These are phyloP conservation scores for Oxytropis ochrocephala DNA, from an alignment of 306 rosid species.

Conservation along the genomic window DNA sequence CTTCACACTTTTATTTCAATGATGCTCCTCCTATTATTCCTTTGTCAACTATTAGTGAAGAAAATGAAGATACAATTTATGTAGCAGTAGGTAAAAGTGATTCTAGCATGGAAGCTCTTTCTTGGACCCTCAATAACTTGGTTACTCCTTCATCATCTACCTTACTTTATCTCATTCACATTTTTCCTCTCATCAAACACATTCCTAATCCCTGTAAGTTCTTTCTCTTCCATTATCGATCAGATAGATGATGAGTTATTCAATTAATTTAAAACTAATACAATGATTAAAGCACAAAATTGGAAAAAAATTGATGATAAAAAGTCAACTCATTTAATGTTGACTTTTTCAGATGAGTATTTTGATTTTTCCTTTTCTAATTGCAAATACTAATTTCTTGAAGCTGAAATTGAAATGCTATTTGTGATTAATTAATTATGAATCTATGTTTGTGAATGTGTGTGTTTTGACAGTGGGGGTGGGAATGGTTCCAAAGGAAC, in stretches of 20 bases:
- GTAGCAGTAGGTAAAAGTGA: slow-evolving; percentile 26
- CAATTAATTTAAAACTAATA: not conserved
- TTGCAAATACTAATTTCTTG: not conserved
- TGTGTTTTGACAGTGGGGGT: slow-evolving; percentile 55
- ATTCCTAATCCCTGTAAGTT: slow-evolving; percentile 72
- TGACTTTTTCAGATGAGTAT: not conserved
- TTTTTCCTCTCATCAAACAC: slow-evolving; percentile 53
- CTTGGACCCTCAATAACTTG: slow-evolving; percentile 52
- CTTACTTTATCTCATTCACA: slow-evolving; percentile 50
- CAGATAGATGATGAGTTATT: too few relatives aligned
- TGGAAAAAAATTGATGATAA: not conserved
- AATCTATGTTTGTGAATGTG: not conserved
- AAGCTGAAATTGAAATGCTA: not conserved
- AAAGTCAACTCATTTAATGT: not conserved
- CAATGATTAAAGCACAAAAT: not conserved
- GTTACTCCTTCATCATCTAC: slow-evolving; percentile 34
- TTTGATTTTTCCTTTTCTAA: not conserved
- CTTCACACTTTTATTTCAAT: not conserved
- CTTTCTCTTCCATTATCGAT: too few relatives aligned
- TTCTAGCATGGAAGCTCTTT: slow-evolving; percentile 53
- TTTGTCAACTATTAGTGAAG: slow-evolving; percentile 46
- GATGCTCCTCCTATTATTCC: not conserved
- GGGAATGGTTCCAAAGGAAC: slow-evolving; percentile 71
- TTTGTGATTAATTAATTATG: not conserved
- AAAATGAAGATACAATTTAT: slow-evolving; percentile 32